Conservation (phyloP, 257 asterid species). For the Solanum chilense region DNA sequence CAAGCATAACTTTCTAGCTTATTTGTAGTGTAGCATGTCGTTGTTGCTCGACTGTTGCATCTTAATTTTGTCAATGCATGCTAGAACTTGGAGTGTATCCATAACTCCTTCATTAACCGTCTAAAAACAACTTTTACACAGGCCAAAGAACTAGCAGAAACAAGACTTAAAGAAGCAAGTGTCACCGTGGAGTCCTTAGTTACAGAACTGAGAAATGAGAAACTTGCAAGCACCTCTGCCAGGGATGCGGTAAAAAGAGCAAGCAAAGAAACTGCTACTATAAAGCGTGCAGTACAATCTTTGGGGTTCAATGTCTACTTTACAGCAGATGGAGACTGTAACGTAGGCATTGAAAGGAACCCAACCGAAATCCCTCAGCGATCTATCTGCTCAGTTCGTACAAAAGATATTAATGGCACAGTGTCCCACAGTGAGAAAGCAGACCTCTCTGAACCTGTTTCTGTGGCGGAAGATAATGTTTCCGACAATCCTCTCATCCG, state of each 20-base stretch:
- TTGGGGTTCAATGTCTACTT: slow-evolving; percentile 72
- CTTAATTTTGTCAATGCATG: neutral
- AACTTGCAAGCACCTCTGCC: slow-evolving; percentile 51
- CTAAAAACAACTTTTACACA: slow-evolving; percentile 11
- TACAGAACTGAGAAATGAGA: slow-evolving; percentile 63
- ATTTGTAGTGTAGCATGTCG: neutral
- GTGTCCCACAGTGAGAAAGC: slow-evolving; percentile 29
- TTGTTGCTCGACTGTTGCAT: neutral
- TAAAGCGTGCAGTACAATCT: slow-evolving; percentile 78
- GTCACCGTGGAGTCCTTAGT: slow-evolving; percentile 43
- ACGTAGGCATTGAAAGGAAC: slow-evolving; percentile 56
- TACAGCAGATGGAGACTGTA: slow-evolving; percentile 72
- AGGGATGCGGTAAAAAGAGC: slow-evolving; percentile 58
- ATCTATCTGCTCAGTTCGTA: slow-evolving; percentile 25
- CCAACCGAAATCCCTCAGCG: slow-evolving; percentile 56
- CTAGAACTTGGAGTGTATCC: neutral
- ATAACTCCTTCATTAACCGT: neutral
- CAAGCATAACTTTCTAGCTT: neutral
- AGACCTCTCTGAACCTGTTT: slow-evolving; percentile 16
- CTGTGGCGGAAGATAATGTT: slow-evolving; percentile 22
- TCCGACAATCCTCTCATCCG: slow-evolving; percentile 34
- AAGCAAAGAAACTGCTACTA: slow-evolving; percentile 57
- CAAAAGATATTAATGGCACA: slow-evolving; percentile 23
- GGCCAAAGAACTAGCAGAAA: slow-evolving; percentile 81
- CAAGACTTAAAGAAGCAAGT: slow-evolving; percentile 35